Evolutionary conservation across 2,329 filamentous ascomycete genomes (phyloP).

Genomic region (Diaporthe velutina): DNA sequence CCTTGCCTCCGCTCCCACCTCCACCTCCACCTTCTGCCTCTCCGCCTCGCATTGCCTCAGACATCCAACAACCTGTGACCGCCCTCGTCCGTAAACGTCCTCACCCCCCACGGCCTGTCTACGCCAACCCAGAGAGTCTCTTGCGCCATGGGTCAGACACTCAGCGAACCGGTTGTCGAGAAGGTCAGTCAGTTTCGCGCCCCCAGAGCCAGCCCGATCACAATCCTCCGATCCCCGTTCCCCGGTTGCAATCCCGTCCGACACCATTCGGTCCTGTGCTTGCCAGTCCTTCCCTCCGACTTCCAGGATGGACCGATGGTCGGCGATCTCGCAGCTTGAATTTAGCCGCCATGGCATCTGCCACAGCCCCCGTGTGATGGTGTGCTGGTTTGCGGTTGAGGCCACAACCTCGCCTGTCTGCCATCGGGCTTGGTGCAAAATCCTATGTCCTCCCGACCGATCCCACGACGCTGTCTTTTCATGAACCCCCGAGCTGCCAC

Average conservation of each 20-base stretch:
- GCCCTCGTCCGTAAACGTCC: not conserved
- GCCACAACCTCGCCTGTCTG: slow-evolving; percentile 11
- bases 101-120: not conserved
- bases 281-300: not conserved
- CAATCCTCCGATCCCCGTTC: not conserved
- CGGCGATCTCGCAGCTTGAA: not conserved
- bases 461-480: slow-evolving; percentile 15
- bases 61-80: not conserved
- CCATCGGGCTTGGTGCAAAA: not conserved
- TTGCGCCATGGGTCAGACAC: slow-evolving; percentile 91
- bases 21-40: not conserved
- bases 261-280: not conserved
- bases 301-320: not conserved
- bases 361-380: not conserved
- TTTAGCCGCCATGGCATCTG: slow-evolving; percentile 2
- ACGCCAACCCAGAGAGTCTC: not conserved
- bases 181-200: slow-evolving; percentile 78
- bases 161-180: slow-evolving; percentile 98
- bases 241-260: not conserved
- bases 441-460: not conserved
- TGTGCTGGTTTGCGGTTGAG: not conserved
- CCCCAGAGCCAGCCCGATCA: slow-evolving; percentile 20
- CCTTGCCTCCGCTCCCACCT: slow-evolving; percentile 3
- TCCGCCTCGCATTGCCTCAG: not conserved
- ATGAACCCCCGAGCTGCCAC: not conserved